Percentiles rank a stretch among this genome's conserved stretches.
Evolutionary conservation across 495 filamentous ascomycete species (phyloP).

Genomic region (Aspergillus funiculosus): DNA sequence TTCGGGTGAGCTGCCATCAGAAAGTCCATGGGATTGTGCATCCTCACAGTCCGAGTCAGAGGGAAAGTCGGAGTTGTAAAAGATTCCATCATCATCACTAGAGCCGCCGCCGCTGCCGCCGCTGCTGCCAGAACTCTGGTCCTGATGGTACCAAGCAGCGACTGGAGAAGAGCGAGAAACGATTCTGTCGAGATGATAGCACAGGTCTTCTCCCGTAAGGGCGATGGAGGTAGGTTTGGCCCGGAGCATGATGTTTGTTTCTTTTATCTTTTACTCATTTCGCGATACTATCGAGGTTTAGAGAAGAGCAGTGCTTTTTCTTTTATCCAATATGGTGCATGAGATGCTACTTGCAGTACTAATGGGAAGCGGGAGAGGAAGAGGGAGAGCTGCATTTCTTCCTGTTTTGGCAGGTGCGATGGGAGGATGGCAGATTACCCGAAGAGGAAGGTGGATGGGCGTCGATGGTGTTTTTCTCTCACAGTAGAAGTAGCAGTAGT

Average conservation of each 20-base stretch:
- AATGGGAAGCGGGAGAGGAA: too few species aligned
- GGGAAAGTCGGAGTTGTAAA: constrained; percentile 9
- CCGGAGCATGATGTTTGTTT: constrained; percentile 47
- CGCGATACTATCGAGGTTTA: too few species aligned
- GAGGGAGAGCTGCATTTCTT: too few species aligned
- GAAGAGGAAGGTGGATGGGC: constrained; percentile 6
- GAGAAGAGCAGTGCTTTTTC: too few species aligned
- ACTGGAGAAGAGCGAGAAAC: constrained; percentile 16
- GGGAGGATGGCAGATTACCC: constrained; percentile 3
- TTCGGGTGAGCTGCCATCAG: neutral
- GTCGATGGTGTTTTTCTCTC: neutral
- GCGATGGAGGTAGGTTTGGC: constrained; percentile 47
- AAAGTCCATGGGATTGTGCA: neutral
- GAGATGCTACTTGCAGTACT: too few species aligned
- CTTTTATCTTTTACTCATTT: neutral
- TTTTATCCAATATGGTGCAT: too few species aligned
- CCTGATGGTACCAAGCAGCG: constrained; percentile 17
- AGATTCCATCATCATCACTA: constrained; percentile 6
- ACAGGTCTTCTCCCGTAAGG: constrained; percentile 49
- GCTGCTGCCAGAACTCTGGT: constrained; percentile 16
- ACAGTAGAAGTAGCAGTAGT: neutral
- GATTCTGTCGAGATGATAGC: constrained; percentile 23
- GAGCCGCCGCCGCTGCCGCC: constrained; percentile 13
- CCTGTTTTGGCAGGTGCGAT: constrained; percentile 4
- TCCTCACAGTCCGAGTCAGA: constrained; percentile 6